A percentile compares a stretch with the other conserved stretches of the same genome.
phyloP scores from a whole-genome alignment of 2,329 filamentous ascomycete species.

The Fusarium albosuccineum region DNA sequence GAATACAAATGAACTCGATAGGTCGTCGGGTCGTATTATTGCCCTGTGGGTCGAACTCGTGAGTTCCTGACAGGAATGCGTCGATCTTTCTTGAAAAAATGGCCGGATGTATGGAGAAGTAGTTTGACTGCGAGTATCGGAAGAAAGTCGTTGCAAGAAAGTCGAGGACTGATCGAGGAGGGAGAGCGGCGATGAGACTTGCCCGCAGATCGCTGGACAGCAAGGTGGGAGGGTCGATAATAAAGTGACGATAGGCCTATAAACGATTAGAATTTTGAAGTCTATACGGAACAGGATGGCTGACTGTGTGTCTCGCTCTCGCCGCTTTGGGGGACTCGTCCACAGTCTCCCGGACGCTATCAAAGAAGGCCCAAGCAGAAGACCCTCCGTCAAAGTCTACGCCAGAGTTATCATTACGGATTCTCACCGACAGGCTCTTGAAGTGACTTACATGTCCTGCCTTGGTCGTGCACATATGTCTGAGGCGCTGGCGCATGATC shows the following conservation, averaged over 20 bases:
- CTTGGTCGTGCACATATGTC: constrained; percentile 7
- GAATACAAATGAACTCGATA: constrained; percentile 8
- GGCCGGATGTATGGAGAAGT: background rate
- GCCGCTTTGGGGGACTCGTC: background rate
- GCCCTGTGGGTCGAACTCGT: background rate
- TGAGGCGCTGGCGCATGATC: background rate
- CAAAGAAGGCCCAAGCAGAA: constrained; percentile 9
- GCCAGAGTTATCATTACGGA: background rate
- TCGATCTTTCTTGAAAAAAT: background rate
- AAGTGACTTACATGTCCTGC: background rate
- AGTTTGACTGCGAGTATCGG: background rate
- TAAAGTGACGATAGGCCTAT: background rate
- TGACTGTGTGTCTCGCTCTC: background rate
- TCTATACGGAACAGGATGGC: background rate
- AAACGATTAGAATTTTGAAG: background rate
- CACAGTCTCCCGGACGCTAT: background rate
- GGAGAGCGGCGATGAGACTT: background rate
- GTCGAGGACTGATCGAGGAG: background rate
- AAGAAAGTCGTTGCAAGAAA: constrained; percentile 7
- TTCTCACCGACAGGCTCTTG: background rate
- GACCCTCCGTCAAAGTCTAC: constrained; percentile 7
- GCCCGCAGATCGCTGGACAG: background rate
- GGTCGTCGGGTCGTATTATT: background rate
- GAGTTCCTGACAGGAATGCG: background rate
- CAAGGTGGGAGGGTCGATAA: background rate